Evolutionary conservation across 1,139 yeast genomes (phyloP).

Genomic region (Eremothecium cymbalariae): DNA sequence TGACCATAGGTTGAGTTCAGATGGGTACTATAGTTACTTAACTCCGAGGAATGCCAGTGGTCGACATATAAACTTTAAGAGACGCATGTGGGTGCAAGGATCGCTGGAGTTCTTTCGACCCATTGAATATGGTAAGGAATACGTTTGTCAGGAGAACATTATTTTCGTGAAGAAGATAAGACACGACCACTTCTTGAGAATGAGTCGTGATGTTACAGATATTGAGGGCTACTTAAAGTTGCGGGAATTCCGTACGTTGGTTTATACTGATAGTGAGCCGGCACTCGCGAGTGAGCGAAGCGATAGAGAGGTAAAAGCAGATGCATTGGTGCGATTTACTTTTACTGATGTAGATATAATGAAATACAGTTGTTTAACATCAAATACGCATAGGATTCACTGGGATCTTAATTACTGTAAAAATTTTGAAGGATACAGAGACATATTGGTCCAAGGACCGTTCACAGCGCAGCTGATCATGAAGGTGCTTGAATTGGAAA

Average conservation of each 20-base stretch:
- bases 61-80: slow-evolving; percentile 33
- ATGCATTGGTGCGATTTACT: slow-evolving; percentile 13
- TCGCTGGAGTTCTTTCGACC: slow-evolving; percentile 39
- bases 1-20: slow-evolving; percentile 47
- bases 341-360: slow-evolving; percentile 34
- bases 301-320: neutral
- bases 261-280: slow-evolving; percentile 30
- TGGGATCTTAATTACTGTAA: slow-evolving; percentile 50
- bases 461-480: slow-evolving; percentile 53
- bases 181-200: slow-evolving; percentile 39
- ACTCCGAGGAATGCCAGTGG: slow-evolving; percentile 42
- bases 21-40: slow-evolving; percentile 80
- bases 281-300: slow-evolving; percentile 7
- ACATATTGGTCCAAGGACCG: slow-evolving; percentile 74
- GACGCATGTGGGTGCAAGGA: slow-evolving; percentile 85
- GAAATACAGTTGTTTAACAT: slow-evolving; percentile 65
- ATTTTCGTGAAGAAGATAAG: slow-evolving; percentile 34
- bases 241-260: slow-evolving; percentile 32
- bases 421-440: slow-evolving; percentile 50
- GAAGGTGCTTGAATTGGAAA: slow-evolving; percentile 37
- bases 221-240: slow-evolving; percentile 15
- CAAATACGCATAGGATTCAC: slow-evolving; percentile 80
- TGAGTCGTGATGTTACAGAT: slow-evolving; percentile 35
- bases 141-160: slow-evolving; percentile 43
- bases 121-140: slow-evolving; percentile 32